These are phyloP conservation scores for Oryza glumipatula DNA, from an alignment of 176 grass and related monocot genomes.

Conservation along the genomic window DNA sequence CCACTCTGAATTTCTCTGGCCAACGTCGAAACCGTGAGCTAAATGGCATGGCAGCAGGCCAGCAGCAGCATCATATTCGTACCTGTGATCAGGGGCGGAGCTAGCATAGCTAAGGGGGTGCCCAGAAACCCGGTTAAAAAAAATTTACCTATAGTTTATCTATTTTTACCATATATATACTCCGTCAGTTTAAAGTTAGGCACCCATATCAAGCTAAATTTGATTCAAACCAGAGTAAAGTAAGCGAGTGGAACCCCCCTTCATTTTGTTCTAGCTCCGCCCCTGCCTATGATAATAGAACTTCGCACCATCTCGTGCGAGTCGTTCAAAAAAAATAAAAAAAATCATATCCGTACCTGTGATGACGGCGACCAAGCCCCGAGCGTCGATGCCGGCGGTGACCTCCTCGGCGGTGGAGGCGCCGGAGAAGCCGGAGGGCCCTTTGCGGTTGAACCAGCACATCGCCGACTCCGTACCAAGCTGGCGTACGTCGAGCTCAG, in stretches of 20 bases:
- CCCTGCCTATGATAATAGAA: too few species aligned
- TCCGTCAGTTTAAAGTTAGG: too few species aligned
- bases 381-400: constrained; percentile 54
- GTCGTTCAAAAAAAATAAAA: too few species aligned
- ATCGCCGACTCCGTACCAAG: constrained; percentile 21
- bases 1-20: background rate
- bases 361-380: constrained; percentile 56
- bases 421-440: constrained; percentile 60
- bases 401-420: constrained; percentile 73
- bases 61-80: background rate
- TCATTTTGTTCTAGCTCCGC: too few species aligned
- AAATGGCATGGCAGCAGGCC: background rate
- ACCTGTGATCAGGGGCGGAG: constrained; percentile 39
- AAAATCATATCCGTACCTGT: constrained; percentile 30
- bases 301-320: too few species aligned
- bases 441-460: constrained; percentile 56
- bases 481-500: background rate
- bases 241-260: too few species aligned
- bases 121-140: too few species aligned
- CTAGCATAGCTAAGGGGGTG: too few species aligned
- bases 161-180: too few species aligned
- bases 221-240: too few species aligned
- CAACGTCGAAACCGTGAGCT: background rate
- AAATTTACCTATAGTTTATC: too few species aligned
- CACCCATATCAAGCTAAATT: too few species aligned